Evolutionary conservation across 768 basidiomycete species (phyloP), one percentile per base, ranked within the genome.

Genomic region (Cantharellus cinnabarinus): DNA sequence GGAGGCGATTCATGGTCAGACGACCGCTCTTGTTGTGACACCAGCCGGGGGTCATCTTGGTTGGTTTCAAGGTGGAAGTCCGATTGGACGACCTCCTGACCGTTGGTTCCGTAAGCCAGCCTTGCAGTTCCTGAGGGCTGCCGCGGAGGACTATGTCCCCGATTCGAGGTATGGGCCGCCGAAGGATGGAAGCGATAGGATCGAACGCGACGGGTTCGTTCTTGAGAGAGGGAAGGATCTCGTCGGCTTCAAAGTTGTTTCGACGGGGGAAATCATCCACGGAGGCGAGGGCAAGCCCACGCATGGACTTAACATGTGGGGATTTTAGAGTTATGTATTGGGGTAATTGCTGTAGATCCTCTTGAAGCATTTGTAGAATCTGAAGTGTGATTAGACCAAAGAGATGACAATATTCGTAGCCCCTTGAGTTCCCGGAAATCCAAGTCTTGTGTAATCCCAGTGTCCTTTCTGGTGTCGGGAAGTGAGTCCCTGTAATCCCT

Each of bases 1-100:
- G 2, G 62, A 61, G 7, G 58, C 59, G 4, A 2, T 57, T 3
- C 4, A n/a, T 14, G 67, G 66, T 60, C 60, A 63, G 7, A 61
- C 61, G 55, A 56, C 65, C 54, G 59, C 63, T 20, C 62, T 68
- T 4, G 60, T 38, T 37, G 56, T 59, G 5, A 62, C 61, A 4
- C 51, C 41, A 5, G 40, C 50, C 55, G 61, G 61, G 4, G 61
- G 61, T 14, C 61, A 62, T 50, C 41, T 62, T 5, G 61, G 61
- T 34, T 62, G 61, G 61, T 62, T 62, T 35, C 38, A 57, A 5
- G 61, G 61, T 15, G 10, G 37, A 14, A 54, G 61, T 10, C n/a
- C 15, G 3, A 39, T 61, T n/a, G n/a, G 53, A 34, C 44, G 34
- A 20, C 61, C 61, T n/a, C 59, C 61, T 7, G 60, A 61, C 35